Evolutionary conservation across 108 stramenopile genomes (phyloP).

Genomic region (Tribonema minus): DNA sequence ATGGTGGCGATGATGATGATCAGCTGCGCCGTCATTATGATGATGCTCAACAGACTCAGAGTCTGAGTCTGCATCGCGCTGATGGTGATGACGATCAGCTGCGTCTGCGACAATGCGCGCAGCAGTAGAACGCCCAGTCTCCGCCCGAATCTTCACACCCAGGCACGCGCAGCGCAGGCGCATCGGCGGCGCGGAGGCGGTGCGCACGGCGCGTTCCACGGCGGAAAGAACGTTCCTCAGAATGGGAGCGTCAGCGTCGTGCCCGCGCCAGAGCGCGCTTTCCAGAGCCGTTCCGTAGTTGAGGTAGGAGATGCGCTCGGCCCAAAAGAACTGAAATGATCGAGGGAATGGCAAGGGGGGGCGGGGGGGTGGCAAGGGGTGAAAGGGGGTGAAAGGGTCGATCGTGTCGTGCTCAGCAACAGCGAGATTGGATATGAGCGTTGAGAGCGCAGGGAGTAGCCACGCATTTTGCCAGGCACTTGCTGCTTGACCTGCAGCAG

Average conservation of each 20-base stretch:
- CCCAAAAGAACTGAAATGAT: slow-evolving; percentile 35
- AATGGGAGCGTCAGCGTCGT: neutral
- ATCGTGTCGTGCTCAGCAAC: too few relatives aligned
- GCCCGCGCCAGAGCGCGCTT: slow-evolving; percentile 9
- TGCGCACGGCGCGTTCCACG: slow-evolving; percentile 3
- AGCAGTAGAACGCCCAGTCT: neutral
- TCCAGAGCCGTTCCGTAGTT: slow-evolving; percentile 13
- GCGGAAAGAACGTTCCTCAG: neutral
- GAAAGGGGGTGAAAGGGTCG: too few relatives aligned
- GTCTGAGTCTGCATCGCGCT: neutral
- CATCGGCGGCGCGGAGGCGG: neutral
- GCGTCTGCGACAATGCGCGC: neutral
- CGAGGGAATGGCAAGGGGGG: neutral
- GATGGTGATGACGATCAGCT: neutral
- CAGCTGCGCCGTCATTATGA: too few relatives aligned
- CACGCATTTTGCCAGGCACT: too few relatives aligned
- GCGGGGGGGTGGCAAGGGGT: too few relatives aligned
- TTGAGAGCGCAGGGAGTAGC: too few relatives aligned
- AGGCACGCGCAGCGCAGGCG: slow-evolving; percentile 23
- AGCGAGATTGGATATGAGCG: too few relatives aligned
- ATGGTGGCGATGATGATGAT: neutral
- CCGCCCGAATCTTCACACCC: slow-evolving; percentile 23
- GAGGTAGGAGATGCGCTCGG: slow-evolving; percentile 20
- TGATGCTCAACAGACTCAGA: too few relatives aligned
- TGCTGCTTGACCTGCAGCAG: too few relatives aligned